Conservation (phyloP, 306 rosid genomes). For the Pterocarpus macrocarpus region DNA sequence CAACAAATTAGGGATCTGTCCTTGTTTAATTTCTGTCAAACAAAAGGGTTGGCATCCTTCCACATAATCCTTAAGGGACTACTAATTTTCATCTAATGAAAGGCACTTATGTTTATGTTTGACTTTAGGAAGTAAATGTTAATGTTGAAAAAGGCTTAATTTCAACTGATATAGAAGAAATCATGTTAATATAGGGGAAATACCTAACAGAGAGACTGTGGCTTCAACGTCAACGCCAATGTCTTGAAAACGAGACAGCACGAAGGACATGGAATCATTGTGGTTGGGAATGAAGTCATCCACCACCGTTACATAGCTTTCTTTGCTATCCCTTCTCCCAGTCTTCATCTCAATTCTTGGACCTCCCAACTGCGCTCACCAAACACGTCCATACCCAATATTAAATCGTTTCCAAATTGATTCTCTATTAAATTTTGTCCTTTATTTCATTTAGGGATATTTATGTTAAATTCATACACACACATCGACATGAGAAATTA, state of each 20-base stretch:
- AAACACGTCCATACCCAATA: slow-evolving; percentile 1
- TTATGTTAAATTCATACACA: no score
- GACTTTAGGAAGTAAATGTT: slow-evolving; percentile 2
- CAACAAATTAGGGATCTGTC: neutral
- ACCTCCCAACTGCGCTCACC: slow-evolving; percentile 71
- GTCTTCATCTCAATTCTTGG: slow-evolving; percentile 78
- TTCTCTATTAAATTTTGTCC: no score
- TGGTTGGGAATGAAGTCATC: slow-evolving; percentile 76
- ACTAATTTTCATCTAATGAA: neutral
- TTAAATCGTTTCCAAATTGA: neutral
- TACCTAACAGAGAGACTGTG: slow-evolving; percentile 82
- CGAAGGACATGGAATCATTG: slow-evolving; percentile 69
- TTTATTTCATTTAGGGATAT: no score
- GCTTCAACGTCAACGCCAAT: slow-evolving; percentile 79
- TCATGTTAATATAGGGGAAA: no score
- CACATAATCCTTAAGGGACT: neutral
- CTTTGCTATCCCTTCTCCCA: slow-evolving; percentile 78
- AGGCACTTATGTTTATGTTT: neutral
- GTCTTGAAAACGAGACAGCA: slow-evolving; percentile 77
- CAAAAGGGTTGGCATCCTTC: slow-evolving; percentile 34
- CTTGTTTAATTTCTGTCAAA: slow-evolving; percentile 19
- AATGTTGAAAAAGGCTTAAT: neutral
- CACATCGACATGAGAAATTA: no score
- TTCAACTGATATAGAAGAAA: neutral
- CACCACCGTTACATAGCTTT: slow-evolving; percentile 55